Evolutionary conservation across 2,329 filamentous ascomycete genomes (phyloP), one percentile per base, ranked within the genome.

Genomic region (Exophiala lecanii-corni): DNA sequence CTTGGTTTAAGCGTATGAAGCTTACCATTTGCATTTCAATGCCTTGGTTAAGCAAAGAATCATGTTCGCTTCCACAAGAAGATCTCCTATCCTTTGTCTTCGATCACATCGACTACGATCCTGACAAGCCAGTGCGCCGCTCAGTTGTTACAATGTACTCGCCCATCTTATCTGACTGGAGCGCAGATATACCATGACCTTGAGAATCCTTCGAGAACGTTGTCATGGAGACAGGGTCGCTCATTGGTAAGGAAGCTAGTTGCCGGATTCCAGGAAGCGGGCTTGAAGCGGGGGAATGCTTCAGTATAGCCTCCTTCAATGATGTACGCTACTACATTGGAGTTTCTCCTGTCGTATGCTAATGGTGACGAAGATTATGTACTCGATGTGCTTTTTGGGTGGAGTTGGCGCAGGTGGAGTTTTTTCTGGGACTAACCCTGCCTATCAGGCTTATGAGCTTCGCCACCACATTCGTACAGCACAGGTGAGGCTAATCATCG

Each of bases 261-360:
- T 36, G 74, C 73, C 7, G 76, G 76, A 0, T 64, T 79, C 37
- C 28, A 18, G 2, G 25, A 16, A 4, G 13, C 17, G 12, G 43
- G 43, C 15, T 46, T 15, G 30, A 69, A 39, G 57, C 61, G 20
- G 74, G 73, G 23, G 74, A 79, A 46, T 73, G 70, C 47, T 69
- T 79, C 5, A 71, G 70, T 36, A 66, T 79, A 31, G 71, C 78
- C 49, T 74, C 73, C 0, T 76, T 77, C 60, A 79, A 79, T 60
- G 69, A 63, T 55, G 23, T 26, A 12, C 6, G 23, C 12, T 12
- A 6, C 23, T 12, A 26, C 6, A 6, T 26, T n/a, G n/a, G n/a
- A 12, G 6, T 12, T 26, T 26, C 7, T 26, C 23, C 12, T 12
- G 23, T 12, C 23, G 6, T 6, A 26, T 6, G 12, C 23, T 26